phyloP scores from a whole-genome alignment of 1,284 basidiomycete species.

The Cryptococcus floricola region DNA sequence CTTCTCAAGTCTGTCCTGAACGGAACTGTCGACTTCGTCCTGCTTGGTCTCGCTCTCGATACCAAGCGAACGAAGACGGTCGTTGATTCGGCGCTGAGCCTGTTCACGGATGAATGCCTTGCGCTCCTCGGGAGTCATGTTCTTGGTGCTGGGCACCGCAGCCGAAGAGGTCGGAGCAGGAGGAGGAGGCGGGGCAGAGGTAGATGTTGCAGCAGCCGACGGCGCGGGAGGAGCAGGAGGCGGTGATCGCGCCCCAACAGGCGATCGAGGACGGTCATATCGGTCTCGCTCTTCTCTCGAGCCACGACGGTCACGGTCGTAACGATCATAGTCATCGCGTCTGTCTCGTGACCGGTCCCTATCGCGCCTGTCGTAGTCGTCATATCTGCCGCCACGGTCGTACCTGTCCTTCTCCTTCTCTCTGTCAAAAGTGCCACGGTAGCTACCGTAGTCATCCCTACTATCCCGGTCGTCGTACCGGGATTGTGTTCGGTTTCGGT shows the following conservation, averaged over 20 bases:
- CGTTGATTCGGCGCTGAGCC: conserved; percentile 78
- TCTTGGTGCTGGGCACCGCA: conserved; percentile 59
- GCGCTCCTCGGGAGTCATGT: conserved; percentile 81
- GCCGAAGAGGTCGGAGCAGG: conserved; percentile 55
- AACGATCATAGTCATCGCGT: conserved; percentile 19
- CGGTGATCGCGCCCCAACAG: conserved; percentile 22
- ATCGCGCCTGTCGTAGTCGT: conserved; percentile 33
- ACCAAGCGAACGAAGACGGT: conserved; percentile 82
- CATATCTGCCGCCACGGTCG: conserved; percentile 39
- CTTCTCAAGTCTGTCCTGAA: conserved; percentile 73
- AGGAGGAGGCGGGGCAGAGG: conserved; percentile 48
- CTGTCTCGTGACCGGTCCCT: conserved; percentile 24
- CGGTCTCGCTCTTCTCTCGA: conserved; percentile 25
- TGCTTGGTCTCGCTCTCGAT: conserved; percentile 57
- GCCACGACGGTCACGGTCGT: conserved; percentile 46
- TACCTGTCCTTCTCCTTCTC: conserved; percentile 47
- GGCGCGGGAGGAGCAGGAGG: conserved; percentile 32
- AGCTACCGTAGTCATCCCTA: conserved; percentile 34
- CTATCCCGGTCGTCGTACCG: conserved; percentile 56
- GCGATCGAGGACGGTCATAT: conserved; percentile 27
- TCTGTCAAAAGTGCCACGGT: conserved; percentile 49
- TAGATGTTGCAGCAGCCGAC: conserved; percentile 25
- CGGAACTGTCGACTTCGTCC: conserved; percentile 61
- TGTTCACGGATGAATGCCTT: conserved; percentile 74
- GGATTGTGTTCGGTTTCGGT: conserved; percentile 75